Evolutionary conservation across 2,329 filamentous ascomycete genomes (phyloP), one percentile per base, ranked within the genome.

Genomic region (Gnomoniopsis smithogilvyi): DNA sequence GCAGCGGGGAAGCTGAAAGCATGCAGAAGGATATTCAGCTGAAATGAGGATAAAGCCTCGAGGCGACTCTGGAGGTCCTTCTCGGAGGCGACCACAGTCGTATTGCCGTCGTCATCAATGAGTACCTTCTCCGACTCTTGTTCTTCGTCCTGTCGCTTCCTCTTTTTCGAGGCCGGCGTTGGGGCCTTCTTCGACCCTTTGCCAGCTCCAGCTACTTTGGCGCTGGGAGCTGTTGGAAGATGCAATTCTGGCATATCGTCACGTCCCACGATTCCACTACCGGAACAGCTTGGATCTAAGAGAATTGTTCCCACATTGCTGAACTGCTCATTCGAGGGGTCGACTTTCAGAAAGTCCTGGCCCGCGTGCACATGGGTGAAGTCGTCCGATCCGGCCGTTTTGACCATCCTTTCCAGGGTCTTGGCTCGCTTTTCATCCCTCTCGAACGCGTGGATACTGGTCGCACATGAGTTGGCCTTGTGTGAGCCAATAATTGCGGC

Each of bases 221-320:
- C 43, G 4, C 48, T 66, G 2, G 71, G 66, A 17, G 67, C 63
- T 38, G 75, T 70, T 2, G 79, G 80, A 30, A 96, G 77, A 62
- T 87, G 80, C 45, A 95, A 72, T 63, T 83, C 75, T 4, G 91
- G 86, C 70, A 88, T 84, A 49, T 92, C 90, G 66, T 97, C 92
- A 21, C 95, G 84, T 2, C 93, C 91, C 24, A 97, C 86, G 58
- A 99, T 99, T 1, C 95, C 95, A 69, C 92, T 97, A 0, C 95
- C 95, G 1, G 93, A 97, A 71, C 95, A 99, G 70, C 92, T 96
- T 0, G 95, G 95, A 70, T 99, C 95, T 2, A 99, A 81, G 0
- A 99, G 80, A 45, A 99, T 78, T 8, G 89, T 89, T 0, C 86
- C 85, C n/a, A 97, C 91, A n/a, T 85, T 77, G 50, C 75, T 74